Evolutionary conservation across 371 early-diverging fungal genomes (phyloP).

Genomic region (Batkoa obscura): DNA sequence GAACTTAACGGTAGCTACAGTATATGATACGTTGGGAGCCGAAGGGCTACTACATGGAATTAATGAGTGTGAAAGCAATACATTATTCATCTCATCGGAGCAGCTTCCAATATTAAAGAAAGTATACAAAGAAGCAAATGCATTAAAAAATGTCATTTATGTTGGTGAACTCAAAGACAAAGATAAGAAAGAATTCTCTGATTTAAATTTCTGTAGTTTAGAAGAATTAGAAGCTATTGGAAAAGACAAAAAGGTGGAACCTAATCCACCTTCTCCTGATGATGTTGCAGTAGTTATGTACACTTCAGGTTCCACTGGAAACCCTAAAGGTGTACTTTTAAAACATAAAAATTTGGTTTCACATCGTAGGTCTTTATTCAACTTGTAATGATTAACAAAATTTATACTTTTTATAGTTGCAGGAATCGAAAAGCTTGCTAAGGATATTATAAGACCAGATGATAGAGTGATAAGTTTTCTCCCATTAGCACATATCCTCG

Average conservation of each 20-base stretch:
- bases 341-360: conserved; percentile 68
- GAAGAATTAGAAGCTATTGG: conserved; percentile 45
- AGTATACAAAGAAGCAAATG: conserved; percentile 30
- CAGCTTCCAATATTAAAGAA: conserved; percentile 44
- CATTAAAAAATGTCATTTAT: conserved; percentile 52
- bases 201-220: conserved; percentile 22
- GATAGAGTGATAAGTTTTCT: conserved; percentile 75
- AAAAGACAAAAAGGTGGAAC: conserved; percentile 28
- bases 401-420: conserved; percentile 10
- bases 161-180: conserved; percentile 19
- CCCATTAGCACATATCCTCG: conserved; percentile 86
- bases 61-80: conserved; percentile 58
- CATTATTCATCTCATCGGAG: conserved; percentile 63
- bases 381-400: no score
- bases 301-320: conserved; percentile 88
- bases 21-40: conserved; percentile 80
- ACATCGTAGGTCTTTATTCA: conserved; percentile 9
- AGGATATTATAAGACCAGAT: conserved; percentile 20
- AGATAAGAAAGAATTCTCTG: conserved; percentile 11
- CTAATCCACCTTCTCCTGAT: conserved; percentile 30
- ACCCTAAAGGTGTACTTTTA: conserved; percentile 74
- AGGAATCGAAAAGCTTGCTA: conserved; percentile 28
- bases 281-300: conserved; percentile 87
- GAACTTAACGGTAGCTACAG: conserved; percentile 39
- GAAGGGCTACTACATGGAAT: conserved; percentile 68